A percentile compares a stretch with the other conserved stretches of the same genome.
phyloP scores from a whole-genome alignment of 768 basidiomycete species.

The Melanogaster broomeanus region DNA sequence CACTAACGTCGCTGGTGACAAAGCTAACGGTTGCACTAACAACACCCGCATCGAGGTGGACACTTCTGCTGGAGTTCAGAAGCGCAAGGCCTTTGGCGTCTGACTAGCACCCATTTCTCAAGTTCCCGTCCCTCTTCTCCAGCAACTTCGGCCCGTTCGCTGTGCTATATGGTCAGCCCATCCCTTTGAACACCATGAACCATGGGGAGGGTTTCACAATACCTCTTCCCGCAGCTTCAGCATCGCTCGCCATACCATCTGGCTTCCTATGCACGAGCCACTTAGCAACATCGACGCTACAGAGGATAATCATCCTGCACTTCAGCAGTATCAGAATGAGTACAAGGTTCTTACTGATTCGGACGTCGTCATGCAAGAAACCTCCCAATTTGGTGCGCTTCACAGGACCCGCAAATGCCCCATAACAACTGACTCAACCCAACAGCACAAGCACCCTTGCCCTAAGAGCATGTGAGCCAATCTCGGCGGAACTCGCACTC shows the following conservation, averaged over 20 bases:
- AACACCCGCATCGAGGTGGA: constrained; percentile 26
- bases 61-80: constrained; percentile 21
- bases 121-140: constrained; percentile 73
- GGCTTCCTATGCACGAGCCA: constrained; percentile 81
- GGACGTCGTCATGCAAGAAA: no score
- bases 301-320: constrained; percentile 15
- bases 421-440: constrained; percentile 2
- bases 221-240: constrained; percentile 53
- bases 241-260: constrained; percentile 77
- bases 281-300: constrained; percentile 41
- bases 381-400: constrained; percentile 11
- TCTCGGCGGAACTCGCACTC: constrained; percentile 70
- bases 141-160: constrained; percentile 79
- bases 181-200: no score
- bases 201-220: constrained; percentile 74
- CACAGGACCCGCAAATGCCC: constrained; percentile 10
- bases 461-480: constrained; percentile 85
- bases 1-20: no score
- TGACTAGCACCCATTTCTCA: constrained; percentile 45
- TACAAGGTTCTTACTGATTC: no score
- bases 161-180: constrained; percentile 64
- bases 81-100: constrained; percentile 22
- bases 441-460: constrained; percentile 82
- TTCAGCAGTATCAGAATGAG: no score
- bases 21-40: no score